Evolutionary conservation across 1,284 basidiomycete genomes (phyloP), one percentile per base, ranked within the genome.

Genomic region (Fomitopsis palustris): DNA sequence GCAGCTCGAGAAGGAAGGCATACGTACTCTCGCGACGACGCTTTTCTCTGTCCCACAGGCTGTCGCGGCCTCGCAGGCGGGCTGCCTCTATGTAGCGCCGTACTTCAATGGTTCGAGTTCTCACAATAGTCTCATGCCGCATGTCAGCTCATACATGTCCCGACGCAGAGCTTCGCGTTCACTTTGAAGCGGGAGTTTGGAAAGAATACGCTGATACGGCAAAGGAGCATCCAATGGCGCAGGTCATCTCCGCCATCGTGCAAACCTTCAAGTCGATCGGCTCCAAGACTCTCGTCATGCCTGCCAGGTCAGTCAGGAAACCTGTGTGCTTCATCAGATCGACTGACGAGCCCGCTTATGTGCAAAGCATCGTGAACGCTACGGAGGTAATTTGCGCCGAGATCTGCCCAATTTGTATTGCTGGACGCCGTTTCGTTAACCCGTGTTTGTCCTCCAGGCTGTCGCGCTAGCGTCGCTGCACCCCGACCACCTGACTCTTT

Each of bases 21-120:
- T 82, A 39, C 71, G 78, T 56, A 82, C 80, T 0, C 75, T 82
- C 8, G 78, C 73, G 14, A 82, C 81, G 0, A 78, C 76, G 65
- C 63, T 81, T 17, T 82, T 82, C 69, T 79, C 76, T 19, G 69
- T 81, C 45, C 69, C 74, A 3, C 81, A 82, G 61, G 80, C 80
- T 2, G 62, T 79, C 4, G 80, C 81, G 4, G 80, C 79, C 0
- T 74, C 72, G 35, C 78, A 81, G 62, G 81, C 81, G 4, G 73
- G 74, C 8, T 82, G 80, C 61, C 70, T 76, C 17, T 81, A 79
- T 64, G 71, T 81, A 38, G 76, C 80, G 4, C 79, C 80, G 1
- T 81, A 81, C 66, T 80, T 81, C 67, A 81, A 81, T 62, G 80
- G 80, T 78, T 56, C 5, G 67, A 56, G 4, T 21, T 31, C 8